Percentiles rank a stretch among this genome's conserved stretches.
Evolutionary conservation across 495 filamentous ascomycete genomes (phyloP).

Genomic region (Penicillium angulare): DNA sequence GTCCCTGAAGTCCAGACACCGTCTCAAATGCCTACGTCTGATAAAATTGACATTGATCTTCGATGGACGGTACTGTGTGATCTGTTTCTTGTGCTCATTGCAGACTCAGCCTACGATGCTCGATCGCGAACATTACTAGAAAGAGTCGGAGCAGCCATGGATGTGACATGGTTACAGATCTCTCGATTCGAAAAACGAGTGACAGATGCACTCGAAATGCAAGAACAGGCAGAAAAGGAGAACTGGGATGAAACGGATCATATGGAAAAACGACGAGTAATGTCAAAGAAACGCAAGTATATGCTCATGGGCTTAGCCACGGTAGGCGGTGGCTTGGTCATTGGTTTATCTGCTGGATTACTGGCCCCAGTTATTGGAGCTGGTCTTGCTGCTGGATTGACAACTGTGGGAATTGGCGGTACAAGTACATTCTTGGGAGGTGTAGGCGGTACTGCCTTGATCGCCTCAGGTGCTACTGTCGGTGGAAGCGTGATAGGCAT

Average conservation of each 20-base stretch:
- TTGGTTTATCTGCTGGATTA: slow-evolving; percentile 89
- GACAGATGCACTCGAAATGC: slow-evolving; percentile 96
- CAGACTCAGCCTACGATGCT: slow-evolving; percentile 92
- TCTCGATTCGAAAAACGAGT: slow-evolving; percentile 97
- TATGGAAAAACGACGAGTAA: slow-evolving; percentile 82
- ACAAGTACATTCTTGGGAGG: slow-evolving; percentile 89
- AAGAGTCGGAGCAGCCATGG: slow-evolving; percentile 72
- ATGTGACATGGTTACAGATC: slow-evolving; percentile 88
- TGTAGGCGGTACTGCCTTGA: slow-evolving; percentile 86
- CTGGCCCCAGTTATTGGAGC: slow-evolving; percentile 93
- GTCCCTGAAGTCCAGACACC: slow-evolving; percentile 70
- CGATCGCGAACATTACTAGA: slow-evolving; percentile 86
- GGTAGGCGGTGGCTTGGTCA: slow-evolving; percentile 92
- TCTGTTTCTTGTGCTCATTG: slow-evolving; percentile 88
- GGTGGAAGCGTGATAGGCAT: slow-evolving; percentile 83
- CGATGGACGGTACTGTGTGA: slow-evolving; percentile 98
- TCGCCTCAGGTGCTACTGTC: slow-evolving; percentile 85
- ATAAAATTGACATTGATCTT: slow-evolving; percentile 91
- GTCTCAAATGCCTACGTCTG: slow-evolving; percentile 73
- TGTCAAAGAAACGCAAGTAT: slow-evolving; percentile 74
- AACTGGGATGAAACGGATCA: slow-evolving; percentile 97
- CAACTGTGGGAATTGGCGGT: slow-evolving; percentile 88
- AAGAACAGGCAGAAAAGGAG: slow-evolving; percentile 86
- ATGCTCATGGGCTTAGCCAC: slow-evolving; percentile 97
- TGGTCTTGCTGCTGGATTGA: slow-evolving; percentile 91